Evolutionary conservation across 352 stramenopile genomes (phyloP).

Genomic region (Detonula confervacea): DNA sequence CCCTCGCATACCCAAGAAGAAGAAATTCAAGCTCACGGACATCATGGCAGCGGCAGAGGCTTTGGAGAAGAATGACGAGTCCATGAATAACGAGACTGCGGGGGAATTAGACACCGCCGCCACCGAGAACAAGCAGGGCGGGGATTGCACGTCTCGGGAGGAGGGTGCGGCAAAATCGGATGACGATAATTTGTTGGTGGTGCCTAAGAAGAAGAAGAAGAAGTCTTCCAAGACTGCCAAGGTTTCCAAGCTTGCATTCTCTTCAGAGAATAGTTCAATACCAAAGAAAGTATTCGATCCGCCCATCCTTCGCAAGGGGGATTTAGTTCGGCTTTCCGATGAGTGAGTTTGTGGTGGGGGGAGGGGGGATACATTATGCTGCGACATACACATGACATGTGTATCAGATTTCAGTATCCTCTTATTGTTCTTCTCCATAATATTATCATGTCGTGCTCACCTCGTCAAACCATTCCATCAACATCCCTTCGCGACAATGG

Average conservation of each 20-base stretch:
- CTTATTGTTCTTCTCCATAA: not conserved
- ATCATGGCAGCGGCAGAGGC: too few relatives aligned
- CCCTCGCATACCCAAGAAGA: constrained; percentile 18
- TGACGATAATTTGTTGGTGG: not conserved
- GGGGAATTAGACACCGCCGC: not conserved
- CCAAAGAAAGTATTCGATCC: constrained; percentile 2
- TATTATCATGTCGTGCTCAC: not conserved
- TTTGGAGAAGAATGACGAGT: too few relatives aligned
- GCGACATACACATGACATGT: too few relatives aligned
- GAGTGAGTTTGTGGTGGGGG: constrained; percentile 31
- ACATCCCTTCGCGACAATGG: not conserved
- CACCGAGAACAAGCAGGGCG: not conserved
- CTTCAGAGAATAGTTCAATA: not conserved
- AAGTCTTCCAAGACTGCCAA: not conserved
- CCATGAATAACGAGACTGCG: not conserved
- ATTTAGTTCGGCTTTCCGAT: constrained; percentile 46
- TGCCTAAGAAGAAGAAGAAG: not conserved
- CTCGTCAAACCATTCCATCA: not conserved
- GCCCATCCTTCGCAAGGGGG: constrained; percentile 41
- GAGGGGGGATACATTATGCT: not conserved
- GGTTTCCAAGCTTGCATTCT: too few relatives aligned
- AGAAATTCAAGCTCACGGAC: too few relatives aligned
- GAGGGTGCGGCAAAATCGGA: not conserved
- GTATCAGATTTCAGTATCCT: not conserved
- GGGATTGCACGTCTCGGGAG: not conserved